phyloP scores from a whole-genome alignment of 768 basidiomycete species.

The Galerina sulciceps region DNA sequence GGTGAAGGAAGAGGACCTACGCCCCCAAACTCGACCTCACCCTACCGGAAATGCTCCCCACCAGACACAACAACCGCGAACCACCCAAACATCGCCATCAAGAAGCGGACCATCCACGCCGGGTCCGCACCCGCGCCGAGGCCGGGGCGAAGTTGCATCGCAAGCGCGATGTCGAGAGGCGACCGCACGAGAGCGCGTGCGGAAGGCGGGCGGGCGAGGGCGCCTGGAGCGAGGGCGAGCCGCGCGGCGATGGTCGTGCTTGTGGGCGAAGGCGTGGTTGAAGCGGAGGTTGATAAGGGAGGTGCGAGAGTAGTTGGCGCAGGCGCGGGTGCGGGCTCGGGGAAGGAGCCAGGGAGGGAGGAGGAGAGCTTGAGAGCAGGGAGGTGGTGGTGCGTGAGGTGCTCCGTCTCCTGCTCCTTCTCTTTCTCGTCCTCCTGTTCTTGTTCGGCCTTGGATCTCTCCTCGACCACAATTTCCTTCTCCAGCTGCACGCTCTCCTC shows the following conservation, averaged over 20 bases:
- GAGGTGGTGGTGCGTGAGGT: neutral
- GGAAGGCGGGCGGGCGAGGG: constrained; percentile 15
- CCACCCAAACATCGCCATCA: constrained; percentile 85
- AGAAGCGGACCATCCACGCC: constrained; percentile 79
- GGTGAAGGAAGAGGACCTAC: neutral
- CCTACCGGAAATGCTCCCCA: constrained; percentile 24
- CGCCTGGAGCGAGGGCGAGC: constrained; percentile 4
- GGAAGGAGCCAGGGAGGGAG: constrained; percentile 34
- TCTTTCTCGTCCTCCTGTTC: neutral
- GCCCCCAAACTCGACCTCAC: too few relatives aligned
- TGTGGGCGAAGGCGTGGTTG: constrained; percentile 9
- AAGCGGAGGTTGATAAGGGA: constrained; percentile 3
- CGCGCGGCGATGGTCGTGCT: constrained; percentile 11
- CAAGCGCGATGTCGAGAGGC: constrained; percentile 69
- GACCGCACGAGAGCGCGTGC: constrained; percentile 35
- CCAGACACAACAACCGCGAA: constrained; percentile 61
- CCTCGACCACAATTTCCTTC: neutral
- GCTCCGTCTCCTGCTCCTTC: neutral
- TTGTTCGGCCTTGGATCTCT: neutral
- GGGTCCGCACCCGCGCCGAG: constrained; percentile 72
- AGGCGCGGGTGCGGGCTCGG: constrained; percentile 9
- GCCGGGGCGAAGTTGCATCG: constrained; percentile 79
- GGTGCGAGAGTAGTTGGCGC: neutral
- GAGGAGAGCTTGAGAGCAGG: constrained; percentile 15
- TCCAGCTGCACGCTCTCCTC: too few relatives aligned